Base-by-base conservation (phyloP, 2,329 filamentous ascomycete genomes). In the Fusarium coicis region DNA sequence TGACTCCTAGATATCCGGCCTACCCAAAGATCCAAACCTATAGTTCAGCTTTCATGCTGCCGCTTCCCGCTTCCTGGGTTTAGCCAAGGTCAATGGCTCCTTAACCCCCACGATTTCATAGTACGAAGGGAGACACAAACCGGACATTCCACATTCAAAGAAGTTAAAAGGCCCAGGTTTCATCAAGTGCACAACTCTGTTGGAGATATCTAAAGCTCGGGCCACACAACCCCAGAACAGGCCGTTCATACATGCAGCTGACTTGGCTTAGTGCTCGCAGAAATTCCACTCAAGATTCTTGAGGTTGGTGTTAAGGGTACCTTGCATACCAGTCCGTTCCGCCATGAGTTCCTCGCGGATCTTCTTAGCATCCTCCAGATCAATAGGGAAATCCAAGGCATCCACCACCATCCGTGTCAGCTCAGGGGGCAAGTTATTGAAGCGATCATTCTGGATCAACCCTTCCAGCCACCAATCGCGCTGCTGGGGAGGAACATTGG, bases 401-500 rank as follows among this genome's bases (percentile, higher is more conserved):
- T 58, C 43, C 15, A 74, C 39, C 42, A 74, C 71, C 71, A 73
- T 73, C 4, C 54, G 36, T 9, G 67, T 60, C 39, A 74, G 15
- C 46, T 74, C 71, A 32, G 66, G 66, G 16, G 71, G 70, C 4
- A 73, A 42, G 21, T 54, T 71, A n/a, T 63, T 55, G 15, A 74
- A 39, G 12, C 64, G 37, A 23, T 55, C 37, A 16, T 36, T 37
- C 21, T 59, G 40, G 15, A 60, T 34, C 7, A 54, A 32, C 23
- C 26, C 50, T 30, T 68, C 62, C 8, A 56, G 40, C 73, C 82
- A 84, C 84, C 84, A 85, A 40, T 80, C 63, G 21, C 68, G 70
- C 73, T 83, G 83, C 77, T 86, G 84, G 5, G 84, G 84, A 26
- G 84, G 83, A n/a, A 85, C 82, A 34, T 85, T 85, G 36, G 82